These are phyloP conservation scores for Saccharomycopsis sp. DNA, from an alignment of 805 yeast genomes.

Conservation along the genomic window DNA sequence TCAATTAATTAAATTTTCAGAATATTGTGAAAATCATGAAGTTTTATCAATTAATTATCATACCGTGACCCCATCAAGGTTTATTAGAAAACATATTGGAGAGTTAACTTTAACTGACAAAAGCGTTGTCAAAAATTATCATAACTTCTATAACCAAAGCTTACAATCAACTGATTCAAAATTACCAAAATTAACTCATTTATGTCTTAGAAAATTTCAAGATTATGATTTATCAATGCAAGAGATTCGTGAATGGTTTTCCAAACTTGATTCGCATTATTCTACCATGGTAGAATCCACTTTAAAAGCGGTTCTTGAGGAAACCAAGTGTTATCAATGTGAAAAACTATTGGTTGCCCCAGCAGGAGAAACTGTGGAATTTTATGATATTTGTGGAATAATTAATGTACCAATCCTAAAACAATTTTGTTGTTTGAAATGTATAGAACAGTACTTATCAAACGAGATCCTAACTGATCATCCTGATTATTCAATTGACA, in stretches of 20 bases:
- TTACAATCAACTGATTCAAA: background rate
- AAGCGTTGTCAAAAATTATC: background rate
- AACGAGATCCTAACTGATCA: conserved; percentile 1
- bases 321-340: conserved; percentile 14
- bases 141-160: background rate
- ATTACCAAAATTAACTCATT: conserved; percentile 13
- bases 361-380: conserved; percentile 14
- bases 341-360: conserved; percentile 4
- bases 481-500: too few relatives aligned
- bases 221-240: conserved; percentile 11
- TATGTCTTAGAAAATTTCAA: conserved; percentile 13
- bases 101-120: conserved; percentile 7
- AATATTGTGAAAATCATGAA: conserved; percentile 6
- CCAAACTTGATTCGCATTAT: conserved; percentile 8
- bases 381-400: conserved; percentile 12
- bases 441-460: conserved; percentile 6
- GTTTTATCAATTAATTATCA: background rate
- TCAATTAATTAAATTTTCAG: conserved; percentile 6
- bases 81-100: conserved; percentile 5
- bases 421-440: conserved; percentile 15
- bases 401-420: conserved; percentile 14
- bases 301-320: conserved; percentile 3
- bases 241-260: conserved; percentile 14
- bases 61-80: background rate
- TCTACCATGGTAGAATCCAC: conserved; percentile 8